These are phyloP conservation scores for Dittrichia graveolens DNA, from an alignment of 129 eudicot species.

Conservation along the genomic window DNA sequence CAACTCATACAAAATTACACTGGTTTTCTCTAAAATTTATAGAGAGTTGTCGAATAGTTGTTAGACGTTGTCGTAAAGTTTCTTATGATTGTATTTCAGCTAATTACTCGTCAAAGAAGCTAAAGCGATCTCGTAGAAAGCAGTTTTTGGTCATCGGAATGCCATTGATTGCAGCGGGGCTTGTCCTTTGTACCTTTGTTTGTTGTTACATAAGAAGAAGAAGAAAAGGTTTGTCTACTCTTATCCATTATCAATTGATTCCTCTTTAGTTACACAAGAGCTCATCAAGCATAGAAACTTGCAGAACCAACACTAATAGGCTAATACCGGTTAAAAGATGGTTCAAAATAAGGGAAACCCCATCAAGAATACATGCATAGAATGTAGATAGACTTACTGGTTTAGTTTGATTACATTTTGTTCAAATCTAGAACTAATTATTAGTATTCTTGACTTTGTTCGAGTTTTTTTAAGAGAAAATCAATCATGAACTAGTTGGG, in stretches of 20 bases:
- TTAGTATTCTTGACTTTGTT: no score
- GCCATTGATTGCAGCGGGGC: slow-evolving; percentile 23
- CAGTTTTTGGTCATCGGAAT: slow-evolving; percentile 22
- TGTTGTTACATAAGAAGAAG: slow-evolving; percentile 43
- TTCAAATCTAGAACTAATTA: no score
- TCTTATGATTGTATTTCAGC: slow-evolving; percentile 37
- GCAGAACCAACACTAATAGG: background rate
- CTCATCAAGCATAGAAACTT: background rate
- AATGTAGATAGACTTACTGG: no score
- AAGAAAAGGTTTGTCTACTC: slow-evolving; percentile 36
- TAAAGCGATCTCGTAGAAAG: slow-evolving; percentile 17
- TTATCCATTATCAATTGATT: background rate
- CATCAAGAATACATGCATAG: no score
- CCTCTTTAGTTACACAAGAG: background rate
- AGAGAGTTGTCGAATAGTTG: background rate
- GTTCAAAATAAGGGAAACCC: no score
- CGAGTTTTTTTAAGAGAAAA: no score
- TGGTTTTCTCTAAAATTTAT: no score
- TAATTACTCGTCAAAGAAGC: slow-evolving; percentile 28
- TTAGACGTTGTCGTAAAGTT: background rate
- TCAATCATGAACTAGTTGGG: no score
- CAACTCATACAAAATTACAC: background rate
- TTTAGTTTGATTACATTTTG: no score
- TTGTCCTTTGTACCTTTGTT: slow-evolving; percentile 21
- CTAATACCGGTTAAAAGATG: no score